phyloP scores from a whole-genome alignment of 169 alveolate species.

The Eimeria tenella region DNA sequence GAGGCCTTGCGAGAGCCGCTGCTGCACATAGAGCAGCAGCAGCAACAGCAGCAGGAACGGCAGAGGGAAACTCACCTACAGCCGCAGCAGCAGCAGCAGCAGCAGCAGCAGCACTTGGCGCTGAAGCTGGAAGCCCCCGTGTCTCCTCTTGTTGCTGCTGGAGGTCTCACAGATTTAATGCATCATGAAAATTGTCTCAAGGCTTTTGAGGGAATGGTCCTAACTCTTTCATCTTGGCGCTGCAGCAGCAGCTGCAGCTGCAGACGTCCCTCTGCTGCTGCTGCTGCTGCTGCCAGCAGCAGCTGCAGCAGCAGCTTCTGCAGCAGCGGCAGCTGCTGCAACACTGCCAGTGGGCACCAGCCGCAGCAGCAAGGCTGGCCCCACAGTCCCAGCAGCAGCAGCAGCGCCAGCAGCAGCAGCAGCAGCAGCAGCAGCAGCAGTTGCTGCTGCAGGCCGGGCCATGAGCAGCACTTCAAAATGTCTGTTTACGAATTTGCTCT shows the following conservation, averaged over 20 bases:
- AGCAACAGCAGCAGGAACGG: slow-evolving; percentile 1
- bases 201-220: background rate
- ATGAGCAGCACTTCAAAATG: slow-evolving; percentile 4
- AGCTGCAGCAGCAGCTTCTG: background rate
- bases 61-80: background rate
- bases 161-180: background rate
- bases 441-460: background rate
- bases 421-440: slow-evolving; percentile 35
- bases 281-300: background rate
- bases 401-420: slow-evolving; percentile 13
- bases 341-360: background rate
- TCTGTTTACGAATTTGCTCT: slow-evolving; percentile 51
- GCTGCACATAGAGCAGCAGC: slow-evolving; percentile 6
- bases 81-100: slow-evolving; percentile 49
- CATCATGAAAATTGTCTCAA: slow-evolving; percentile 5
- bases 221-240: background rate
- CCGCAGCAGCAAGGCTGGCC: background rate
- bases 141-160: background rate
- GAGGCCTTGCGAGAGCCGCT: background rate
- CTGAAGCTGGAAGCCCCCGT: background rate
- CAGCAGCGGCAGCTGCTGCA: background rate
- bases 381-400: slow-evolving; percentile 8
- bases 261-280: background rate
- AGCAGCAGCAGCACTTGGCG: background rate
- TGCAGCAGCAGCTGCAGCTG: slow-evolving; percentile 20